A percentile compares a stretch with the other conserved stretches of the same genome.
Evolutionary conservation across 208 protist genomes (phyloP).

Genomic region (Angomonas deanei): DNA sequence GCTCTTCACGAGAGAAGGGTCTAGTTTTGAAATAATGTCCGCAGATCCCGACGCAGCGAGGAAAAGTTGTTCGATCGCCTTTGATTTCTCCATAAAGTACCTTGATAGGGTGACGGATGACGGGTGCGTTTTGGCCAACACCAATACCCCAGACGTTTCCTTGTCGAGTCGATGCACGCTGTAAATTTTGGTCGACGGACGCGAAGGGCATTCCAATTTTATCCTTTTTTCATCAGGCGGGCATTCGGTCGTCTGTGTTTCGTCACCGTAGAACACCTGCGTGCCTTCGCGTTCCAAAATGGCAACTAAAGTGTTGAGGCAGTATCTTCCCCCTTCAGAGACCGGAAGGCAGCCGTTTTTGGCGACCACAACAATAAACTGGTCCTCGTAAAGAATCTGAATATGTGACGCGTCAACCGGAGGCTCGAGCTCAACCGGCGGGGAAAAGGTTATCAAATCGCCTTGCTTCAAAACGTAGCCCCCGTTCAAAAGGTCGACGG

Average conservation of each 20-base stretch:
- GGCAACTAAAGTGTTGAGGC: slow-evolving; percentile 63
- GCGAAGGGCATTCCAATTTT: neutral
- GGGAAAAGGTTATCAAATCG: slow-evolving; percentile 52
- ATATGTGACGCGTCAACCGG: slow-evolving; percentile 55
- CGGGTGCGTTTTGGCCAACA: slow-evolving; percentile 26
- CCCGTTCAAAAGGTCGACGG: neutral
- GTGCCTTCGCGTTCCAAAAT: slow-evolving; percentile 16
- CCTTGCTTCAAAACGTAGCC: slow-evolving; percentile 38
- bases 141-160: slow-evolving; percentile 80
- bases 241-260: no score
- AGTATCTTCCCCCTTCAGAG: slow-evolving; percentile 79
- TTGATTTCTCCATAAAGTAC: slow-evolving; percentile 4
- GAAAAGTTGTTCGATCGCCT: slow-evolving; percentile 6
- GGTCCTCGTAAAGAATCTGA: slow-evolving; percentile 49
- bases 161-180: slow-evolving; percentile 84
- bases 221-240: neutral
- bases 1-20: slow-evolving; percentile 14
- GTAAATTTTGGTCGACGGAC: slow-evolving; percentile 9
- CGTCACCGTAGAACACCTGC: neutral
- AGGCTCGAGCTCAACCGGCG: slow-evolving; percentile 69
- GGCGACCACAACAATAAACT: slow-evolving; percentile 37
- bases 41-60: neutral
- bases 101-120: neutral
- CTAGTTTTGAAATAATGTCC: slow-evolving; percentile 21
- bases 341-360: slow-evolving; percentile 85